These are phyloP conservation scores for Coffea canephora DNA, from an alignment of 257 asterid genomes.

Conservation along the genomic window DNA sequence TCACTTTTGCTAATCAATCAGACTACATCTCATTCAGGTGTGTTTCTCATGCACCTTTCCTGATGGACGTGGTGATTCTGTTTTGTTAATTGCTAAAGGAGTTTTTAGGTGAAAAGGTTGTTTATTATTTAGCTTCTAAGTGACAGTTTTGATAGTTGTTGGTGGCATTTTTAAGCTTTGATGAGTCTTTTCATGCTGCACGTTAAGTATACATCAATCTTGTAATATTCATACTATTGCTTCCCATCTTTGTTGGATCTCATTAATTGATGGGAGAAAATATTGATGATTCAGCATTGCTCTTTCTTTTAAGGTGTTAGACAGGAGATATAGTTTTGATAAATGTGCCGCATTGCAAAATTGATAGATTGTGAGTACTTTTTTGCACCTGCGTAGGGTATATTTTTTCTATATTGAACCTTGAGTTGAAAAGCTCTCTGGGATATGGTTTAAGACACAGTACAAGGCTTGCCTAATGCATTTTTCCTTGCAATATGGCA, in stretches of 20 bases:
- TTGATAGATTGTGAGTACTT: no score
- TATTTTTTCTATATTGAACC: no score
- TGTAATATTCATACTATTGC: not conserved
- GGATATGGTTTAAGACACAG: no score
- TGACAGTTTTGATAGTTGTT: not conserved
- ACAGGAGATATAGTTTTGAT: no score
- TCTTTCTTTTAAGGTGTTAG: no score
- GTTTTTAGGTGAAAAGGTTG: not conserved
- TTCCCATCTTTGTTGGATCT: not conserved
- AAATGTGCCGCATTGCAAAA: no score
- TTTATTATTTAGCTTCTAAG: not conserved
- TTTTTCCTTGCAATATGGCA: no score
- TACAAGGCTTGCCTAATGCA: no score
- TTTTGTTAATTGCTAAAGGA: not conserved
- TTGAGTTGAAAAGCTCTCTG: no score
- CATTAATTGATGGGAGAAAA: no score
- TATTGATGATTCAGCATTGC: no score
- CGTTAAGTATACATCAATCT: not conserved
- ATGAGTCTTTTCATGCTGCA: not conserved
- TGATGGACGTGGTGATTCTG: not conserved
- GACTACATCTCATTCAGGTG: constrained; percentile 94
- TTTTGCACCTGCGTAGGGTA: no score
- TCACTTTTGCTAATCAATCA: constrained; percentile 75
- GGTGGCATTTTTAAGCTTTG: not conserved
- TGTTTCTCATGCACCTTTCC: not conserved